These are phyloP conservation scores for Coniochaeta prunicola DNA, from an alignment of 2,329 filamentous ascomycete species.

Conservation along the genomic window DNA sequence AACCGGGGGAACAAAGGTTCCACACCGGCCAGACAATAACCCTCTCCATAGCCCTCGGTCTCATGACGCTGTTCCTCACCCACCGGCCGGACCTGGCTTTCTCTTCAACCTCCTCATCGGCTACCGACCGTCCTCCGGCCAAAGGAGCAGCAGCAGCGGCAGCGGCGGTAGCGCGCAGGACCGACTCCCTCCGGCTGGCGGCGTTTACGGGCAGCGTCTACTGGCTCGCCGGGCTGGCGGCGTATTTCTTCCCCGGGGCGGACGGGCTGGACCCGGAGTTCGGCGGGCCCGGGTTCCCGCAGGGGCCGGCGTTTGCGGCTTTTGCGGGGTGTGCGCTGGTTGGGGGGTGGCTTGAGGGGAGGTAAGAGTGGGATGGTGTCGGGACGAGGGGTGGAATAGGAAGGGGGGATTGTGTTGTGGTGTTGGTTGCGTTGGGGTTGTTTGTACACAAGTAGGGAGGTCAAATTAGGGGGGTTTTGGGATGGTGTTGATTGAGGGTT, in stretches of 20 bases:
- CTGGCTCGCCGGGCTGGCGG: constrained; percentile 30
- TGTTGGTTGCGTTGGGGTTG: too few relatives aligned
- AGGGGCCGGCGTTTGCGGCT: constrained; percentile 21
- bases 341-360: constrained; percentile 5
- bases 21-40: constrained; percentile 34
- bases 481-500: too few relatives aligned
- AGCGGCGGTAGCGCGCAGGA: constrained; percentile 1
- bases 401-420: too few relatives aligned
- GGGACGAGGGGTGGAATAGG: background rate
- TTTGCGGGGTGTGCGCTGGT: constrained; percentile 10
- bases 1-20: constrained; percentile 15
- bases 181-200: constrained; percentile 24
- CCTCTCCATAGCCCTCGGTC: constrained; percentile 29
- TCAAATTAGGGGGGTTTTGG: too few relatives aligned
- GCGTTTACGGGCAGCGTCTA: constrained; percentile 31
- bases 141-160: background rate
- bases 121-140: constrained; percentile 21
- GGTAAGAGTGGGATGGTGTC: background rate
- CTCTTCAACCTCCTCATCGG: background rate
- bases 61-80: constrained; percentile 21
- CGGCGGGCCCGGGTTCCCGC: constrained; percentile 34
- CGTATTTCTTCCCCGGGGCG: constrained; percentile 28
- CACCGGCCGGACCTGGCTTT: constrained; percentile 22
- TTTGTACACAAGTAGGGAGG: too few relatives aligned
- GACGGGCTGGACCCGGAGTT: constrained; percentile 35